A percentile compares a stretch with the other conserved stretches of the same genome.
phyloP scores from a whole-genome alignment of 257 asterid species.

The Hygrophila difformis region DNA sequence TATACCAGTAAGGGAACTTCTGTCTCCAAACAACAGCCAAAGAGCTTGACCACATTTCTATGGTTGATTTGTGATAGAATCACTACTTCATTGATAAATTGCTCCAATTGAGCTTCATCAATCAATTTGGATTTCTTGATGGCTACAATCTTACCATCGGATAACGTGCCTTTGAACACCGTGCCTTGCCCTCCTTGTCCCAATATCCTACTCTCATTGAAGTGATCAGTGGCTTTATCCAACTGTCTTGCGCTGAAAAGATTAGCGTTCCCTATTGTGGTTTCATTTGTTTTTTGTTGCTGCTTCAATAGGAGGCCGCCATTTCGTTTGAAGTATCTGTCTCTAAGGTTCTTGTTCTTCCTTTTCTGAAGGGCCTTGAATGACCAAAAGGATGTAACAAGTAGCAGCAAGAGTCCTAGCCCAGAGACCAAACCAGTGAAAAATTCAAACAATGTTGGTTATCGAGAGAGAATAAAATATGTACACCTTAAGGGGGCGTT shows the following conservation, averaged over 20 bases:
- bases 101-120: conserved; percentile 11
- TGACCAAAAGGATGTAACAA: conserved; percentile 7
- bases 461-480: too few species aligned
- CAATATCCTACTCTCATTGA: conserved; percentile 26
- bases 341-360: conserved; percentile 6
- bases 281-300: conserved; percentile 15
- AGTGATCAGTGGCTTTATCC: conserved; percentile 29
- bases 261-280: conserved; percentile 12
- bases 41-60: conserved; percentile 22
- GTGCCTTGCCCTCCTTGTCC: conserved; percentile 38
- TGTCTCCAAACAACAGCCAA: conserved; percentile 33
- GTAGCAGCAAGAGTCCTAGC: conserved; percentile 12
- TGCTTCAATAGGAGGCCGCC: conserved; percentile 27
- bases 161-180: conserved; percentile 32
- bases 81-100: conserved; percentile 31
- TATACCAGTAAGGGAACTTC: conserved; percentile 25
- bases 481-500: too few species aligned
- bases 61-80: conserved; percentile 27
- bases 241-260: conserved; percentile 26
- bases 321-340: conserved; percentile 19
- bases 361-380: conserved; percentile 23
- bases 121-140: conserved; percentile 22
- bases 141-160: conserved; percentile 28
- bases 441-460: background rate
- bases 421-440: conserved; percentile 20